Evolutionary conservation across 192 early-diverging fungal species (phyloP).

Genomic region (Coemansia furcata): DNA sequence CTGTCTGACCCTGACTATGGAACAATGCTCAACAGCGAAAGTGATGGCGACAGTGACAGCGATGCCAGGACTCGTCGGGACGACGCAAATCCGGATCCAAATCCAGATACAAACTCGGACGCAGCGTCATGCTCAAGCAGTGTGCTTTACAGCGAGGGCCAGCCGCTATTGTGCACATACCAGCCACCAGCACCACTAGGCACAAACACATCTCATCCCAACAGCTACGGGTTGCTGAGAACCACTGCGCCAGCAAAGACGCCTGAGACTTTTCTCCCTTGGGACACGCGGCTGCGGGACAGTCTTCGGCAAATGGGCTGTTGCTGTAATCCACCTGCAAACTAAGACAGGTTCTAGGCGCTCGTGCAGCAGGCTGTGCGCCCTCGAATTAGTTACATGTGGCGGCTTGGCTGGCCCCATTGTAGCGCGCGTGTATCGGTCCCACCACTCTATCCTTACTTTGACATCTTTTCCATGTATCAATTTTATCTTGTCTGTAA

Average conservation of each 20-base stretch:
- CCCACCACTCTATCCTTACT: not conserved
- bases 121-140: conserved; percentile 33
- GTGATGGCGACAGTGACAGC: conserved; percentile 1
- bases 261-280: conserved; percentile 39
- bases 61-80: conserved; percentile 4
- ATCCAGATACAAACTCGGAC: not conserved
- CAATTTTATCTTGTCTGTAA: not conserved
- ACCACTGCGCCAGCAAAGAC: conserved; percentile 16
- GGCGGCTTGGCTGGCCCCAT: conserved; percentile 10
- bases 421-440: not conserved
- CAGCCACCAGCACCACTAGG: conserved; percentile 17
- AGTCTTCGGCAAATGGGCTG: conserved; percentile 6
- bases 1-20: conserved; percentile 17
- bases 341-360: not conserved
- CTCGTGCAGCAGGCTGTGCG: not conserved
- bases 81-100: not conserved
- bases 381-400: not conserved
- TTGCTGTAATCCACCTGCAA: not conserved
- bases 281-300: conserved; percentile 17
- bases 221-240: conserved; percentile 9
- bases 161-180: conserved; percentile 46
- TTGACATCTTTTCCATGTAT: not conserved
- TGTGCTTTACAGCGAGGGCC: conserved; percentile 41
- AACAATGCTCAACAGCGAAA: conserved; percentile 35
- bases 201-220: not conserved